phyloP scores from a whole-genome alignment of 345 rosid species.

The Acer yangbiense region DNA sequence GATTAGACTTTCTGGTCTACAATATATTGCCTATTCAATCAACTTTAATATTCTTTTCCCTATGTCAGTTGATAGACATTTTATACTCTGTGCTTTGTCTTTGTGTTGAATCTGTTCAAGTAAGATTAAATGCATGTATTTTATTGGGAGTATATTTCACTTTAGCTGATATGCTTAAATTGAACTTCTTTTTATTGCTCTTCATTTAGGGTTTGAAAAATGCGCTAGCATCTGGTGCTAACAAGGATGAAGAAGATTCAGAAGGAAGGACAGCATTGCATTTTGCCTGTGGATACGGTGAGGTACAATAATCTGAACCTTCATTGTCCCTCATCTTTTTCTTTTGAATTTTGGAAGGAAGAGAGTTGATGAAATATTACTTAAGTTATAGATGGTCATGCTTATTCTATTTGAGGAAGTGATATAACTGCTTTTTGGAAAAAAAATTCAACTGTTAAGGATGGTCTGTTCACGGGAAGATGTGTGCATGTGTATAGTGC shows the following conservation, averaged over 20 bases:
- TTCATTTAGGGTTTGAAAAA: conserved; percentile 70
- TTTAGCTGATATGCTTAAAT: background rate
- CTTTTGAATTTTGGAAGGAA: background rate
- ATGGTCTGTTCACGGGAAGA: background rate
- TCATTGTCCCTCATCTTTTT: background rate
- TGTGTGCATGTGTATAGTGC: background rate
- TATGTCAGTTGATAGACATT: background rate
- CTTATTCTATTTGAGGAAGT: conserved; percentile 6
- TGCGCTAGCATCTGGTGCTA: conserved; percentile 83
- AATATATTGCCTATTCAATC: background rate
- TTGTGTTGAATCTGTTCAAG: conserved; percentile 2
- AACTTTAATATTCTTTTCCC: background rate
- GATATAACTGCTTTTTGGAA: background rate
- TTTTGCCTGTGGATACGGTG: conserved; percentile 99
- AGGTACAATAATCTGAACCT: conserved; percentile 51
- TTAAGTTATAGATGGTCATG: background rate
- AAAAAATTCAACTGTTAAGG: conserved; percentile 1
- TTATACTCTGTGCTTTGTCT: background rate
- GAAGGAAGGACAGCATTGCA: conserved; percentile 99
- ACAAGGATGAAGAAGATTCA: conserved; percentile 95
- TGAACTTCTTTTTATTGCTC: conserved; percentile 10
- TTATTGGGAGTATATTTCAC: background rate
- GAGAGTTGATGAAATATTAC: conserved; percentile 1
- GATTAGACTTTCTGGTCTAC: background rate
- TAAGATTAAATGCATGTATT: conserved; percentile 4